A percentile compares a stretch with the other conserved stretches of the same genome.
Conservation (phyloP, 371 early-diverging fungal genomes). For the Blastocladiella emersonii region DNA sequence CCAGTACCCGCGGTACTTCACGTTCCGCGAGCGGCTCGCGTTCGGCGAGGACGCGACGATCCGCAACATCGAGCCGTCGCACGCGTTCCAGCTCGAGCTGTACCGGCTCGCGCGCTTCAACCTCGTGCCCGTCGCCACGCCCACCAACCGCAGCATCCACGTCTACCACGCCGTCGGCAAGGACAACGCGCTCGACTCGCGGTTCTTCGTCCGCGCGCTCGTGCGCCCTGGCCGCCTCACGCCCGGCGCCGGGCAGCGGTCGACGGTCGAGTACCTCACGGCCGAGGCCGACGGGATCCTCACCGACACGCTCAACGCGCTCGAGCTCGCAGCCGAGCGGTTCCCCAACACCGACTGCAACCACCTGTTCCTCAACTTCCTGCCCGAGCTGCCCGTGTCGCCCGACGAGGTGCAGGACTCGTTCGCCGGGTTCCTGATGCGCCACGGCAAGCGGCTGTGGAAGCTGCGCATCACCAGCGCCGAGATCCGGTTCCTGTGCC, state of each 20-base stretch:
- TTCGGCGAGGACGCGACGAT: slow-evolving; percentile 84
- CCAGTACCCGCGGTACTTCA: slow-evolving; percentile 82
- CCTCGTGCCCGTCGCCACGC: slow-evolving; percentile 74
- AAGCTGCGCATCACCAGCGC: slow-evolving; percentile 84
- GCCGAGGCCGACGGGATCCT: slow-evolving; percentile 84
- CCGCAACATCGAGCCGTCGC: slow-evolving; percentile 93
- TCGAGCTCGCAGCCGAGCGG: slow-evolving; percentile 76
- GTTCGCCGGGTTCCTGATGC: slow-evolving; percentile 75
- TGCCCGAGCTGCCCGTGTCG: slow-evolving; percentile 72
- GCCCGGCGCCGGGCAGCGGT: slow-evolving; percentile 17
- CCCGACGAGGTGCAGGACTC: slow-evolving; percentile 67
- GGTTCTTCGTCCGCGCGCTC: slow-evolving; percentile 95
- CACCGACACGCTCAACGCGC: slow-evolving; percentile 81
- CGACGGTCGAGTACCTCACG: slow-evolving; percentile 72
- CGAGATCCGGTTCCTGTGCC: slow-evolving; percentile 73
- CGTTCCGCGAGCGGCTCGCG: slow-evolving; percentile 79
- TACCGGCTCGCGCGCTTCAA: slow-evolving; percentile 85
- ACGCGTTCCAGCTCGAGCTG: slow-evolving; percentile 92
- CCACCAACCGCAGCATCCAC: slow-evolving; percentile 84
- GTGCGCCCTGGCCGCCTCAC: slow-evolving; percentile 74
- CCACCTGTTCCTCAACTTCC: slow-evolving; percentile 93
- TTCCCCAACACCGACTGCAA: slow-evolving; percentile 94
- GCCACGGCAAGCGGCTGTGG: slow-evolving; percentile 90
- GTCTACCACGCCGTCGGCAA: slow-evolving; percentile 91
- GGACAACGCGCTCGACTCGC: slow-evolving; percentile 80